Percentiles rank a stretch among this genome's conserved stretches.
These are phyloP conservation scores for Jaminaea rosea DNA, from an alignment of 1,284 basidiomycete genomes.

Conservation along the genomic window DNA sequence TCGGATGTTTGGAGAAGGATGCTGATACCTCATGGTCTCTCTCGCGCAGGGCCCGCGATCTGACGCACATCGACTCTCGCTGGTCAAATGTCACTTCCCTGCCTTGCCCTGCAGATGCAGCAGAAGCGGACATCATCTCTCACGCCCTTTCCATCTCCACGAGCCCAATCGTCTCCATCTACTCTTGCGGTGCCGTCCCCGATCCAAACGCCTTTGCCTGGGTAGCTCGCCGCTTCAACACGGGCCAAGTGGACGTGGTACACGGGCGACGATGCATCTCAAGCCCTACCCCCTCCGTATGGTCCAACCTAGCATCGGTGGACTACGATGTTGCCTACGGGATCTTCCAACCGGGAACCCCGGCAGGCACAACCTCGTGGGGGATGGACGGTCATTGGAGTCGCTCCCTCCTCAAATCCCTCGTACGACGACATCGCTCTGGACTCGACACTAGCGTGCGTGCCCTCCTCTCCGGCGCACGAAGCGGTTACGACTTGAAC, in stretches of 20 bases:
- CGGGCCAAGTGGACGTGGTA: slow-evolving; percentile 39
- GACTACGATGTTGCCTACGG: slow-evolving; percentile 41
- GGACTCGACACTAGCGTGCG: slow-evolving; percentile 35
- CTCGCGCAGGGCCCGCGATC: no score
- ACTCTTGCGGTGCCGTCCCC: slow-evolving; percentile 37
- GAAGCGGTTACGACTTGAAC: slow-evolving; percentile 34
- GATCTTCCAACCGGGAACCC: slow-evolving; percentile 33
- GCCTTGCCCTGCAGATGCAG: no score
- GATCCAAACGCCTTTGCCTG: slow-evolving; percentile 30
- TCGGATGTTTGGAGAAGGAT: no score
- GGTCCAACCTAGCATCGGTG: slow-evolving; percentile 25
- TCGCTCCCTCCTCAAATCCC: slow-evolving; percentile 24
- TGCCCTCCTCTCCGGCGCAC: slow-evolving; percentile 36
- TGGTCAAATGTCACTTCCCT: no score
- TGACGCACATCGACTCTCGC: no score
- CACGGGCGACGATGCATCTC: slow-evolving; percentile 38
- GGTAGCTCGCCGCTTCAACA: slow-evolving; percentile 27
- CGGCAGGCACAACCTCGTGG: slow-evolving; percentile 29
- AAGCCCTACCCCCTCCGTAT: slow-evolving; percentile 31
- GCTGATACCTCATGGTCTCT: no score
- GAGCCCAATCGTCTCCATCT: slow-evolving; percentile 34
- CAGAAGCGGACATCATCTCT: slow-evolving; percentile 41
- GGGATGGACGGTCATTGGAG: slow-evolving; percentile 43
- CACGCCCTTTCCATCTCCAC: slow-evolving; percentile 30
- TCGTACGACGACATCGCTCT: no score